phyloP scores from a whole-genome alignment of 768 basidiomycete genomes.

The Symmetrospora coprosmae region DNA sequence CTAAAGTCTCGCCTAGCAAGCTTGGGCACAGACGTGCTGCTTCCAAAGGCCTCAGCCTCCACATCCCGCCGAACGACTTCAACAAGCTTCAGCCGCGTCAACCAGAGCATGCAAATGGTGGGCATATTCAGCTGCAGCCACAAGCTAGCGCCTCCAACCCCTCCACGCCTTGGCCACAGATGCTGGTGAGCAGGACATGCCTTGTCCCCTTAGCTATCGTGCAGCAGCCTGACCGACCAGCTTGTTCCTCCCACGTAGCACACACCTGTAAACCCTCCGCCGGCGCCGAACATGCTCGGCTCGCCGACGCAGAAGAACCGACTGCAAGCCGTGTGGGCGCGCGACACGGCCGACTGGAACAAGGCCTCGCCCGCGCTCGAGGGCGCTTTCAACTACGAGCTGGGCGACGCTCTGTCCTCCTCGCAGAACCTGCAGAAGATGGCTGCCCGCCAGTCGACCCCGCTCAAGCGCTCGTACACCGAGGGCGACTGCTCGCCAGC shows the following conservation, averaged over 20 bases:
- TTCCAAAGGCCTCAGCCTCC: background rate
- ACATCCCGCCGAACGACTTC: constrained; percentile 13
- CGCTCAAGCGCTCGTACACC: constrained; percentile 14
- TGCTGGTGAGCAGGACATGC: background rate
- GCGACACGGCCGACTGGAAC: constrained; percentile 23
- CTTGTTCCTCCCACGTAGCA: constrained; percentile 21
- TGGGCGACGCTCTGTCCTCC: background rate
- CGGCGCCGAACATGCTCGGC: background rate
- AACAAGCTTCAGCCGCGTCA: background rate
- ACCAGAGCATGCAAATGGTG: background rate
- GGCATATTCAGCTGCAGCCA: background rate
- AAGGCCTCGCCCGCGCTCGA: constrained; percentile 27
- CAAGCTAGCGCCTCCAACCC: background rate
- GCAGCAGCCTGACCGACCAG: background rate
- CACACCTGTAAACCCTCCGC: constrained; percentile 29
- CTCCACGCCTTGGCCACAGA: constrained; percentile 10
- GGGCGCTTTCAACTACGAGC: constrained; percentile 12
- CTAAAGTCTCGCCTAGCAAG: constrained; percentile 11
- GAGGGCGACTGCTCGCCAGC: background rate
- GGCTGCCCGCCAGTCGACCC: background rate
- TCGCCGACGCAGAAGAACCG: constrained; percentile 22
- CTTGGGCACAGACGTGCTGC: constrained; percentile 11
- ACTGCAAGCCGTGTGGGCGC: constrained; percentile 27
- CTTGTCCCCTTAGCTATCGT: background rate
- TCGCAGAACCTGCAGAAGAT: constrained; percentile 4